phyloP scores from a whole-genome alignment of 148 eudicot genomes.

The Camellia japonica region DNA sequence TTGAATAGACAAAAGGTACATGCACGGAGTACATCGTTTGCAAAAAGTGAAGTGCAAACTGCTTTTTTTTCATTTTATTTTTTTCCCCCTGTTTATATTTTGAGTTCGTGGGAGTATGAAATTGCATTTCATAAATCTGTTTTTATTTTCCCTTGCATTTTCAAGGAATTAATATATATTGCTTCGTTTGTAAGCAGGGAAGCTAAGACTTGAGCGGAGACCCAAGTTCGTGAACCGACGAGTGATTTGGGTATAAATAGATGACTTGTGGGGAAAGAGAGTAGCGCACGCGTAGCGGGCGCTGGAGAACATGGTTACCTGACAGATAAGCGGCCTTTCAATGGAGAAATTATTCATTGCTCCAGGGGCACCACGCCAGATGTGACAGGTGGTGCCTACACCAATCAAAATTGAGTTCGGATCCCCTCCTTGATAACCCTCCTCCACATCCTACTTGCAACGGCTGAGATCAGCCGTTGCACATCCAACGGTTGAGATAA shows the following conservation, averaged over 20 bases:
- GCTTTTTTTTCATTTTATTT: neutral
- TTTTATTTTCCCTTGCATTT: neutral
- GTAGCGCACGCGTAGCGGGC: slow-evolving; percentile 2
- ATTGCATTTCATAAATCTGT: neutral
- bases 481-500: no score
- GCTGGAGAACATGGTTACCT: slow-evolving; percentile 5
- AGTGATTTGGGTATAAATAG: neutral
- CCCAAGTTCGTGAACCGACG: neutral
- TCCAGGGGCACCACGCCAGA: no score
- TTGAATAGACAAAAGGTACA: neutral
- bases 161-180: neutral
- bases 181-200: neutral
- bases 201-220: neutral
- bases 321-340: no score
- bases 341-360: no score
- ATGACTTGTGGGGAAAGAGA: neutral
- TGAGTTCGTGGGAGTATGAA: neutral
- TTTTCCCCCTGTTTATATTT: neutral
- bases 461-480: no score
- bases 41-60: neutral
- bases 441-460: no score
- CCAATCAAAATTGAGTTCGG: no score
- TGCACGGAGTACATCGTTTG: neutral
- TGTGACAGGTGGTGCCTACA: no score
- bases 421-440: no score